Percentiles rank a stretch among this genome's conserved stretches.
Evolutionary conservation across 2,329 filamentous ascomycete genomes (phyloP).

Genomic region (Huntiella abstrusa): DNA sequence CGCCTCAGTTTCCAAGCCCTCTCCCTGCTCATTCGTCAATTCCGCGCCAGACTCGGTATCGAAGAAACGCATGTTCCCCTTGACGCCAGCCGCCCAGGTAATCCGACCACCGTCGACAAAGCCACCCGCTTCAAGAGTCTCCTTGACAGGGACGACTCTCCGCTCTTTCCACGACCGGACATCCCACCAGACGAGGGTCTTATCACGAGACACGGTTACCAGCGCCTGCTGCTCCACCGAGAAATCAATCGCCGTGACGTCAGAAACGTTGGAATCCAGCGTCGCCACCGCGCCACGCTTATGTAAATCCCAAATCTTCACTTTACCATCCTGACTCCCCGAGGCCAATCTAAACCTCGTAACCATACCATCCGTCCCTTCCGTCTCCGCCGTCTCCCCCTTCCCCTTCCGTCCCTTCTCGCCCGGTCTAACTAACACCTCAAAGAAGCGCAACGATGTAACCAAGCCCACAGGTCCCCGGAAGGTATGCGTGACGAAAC

Average conservation of each 20-base stretch:
- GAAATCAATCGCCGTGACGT: constrained; percentile 76
- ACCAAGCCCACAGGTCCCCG: constrained; percentile 82
- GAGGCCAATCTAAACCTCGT: constrained; percentile 63
- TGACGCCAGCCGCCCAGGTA: constrained; percentile 71
- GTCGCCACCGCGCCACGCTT: constrained; percentile 60
- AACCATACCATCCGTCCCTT: constrained; percentile 21
- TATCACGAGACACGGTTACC: constrained; percentile 75
- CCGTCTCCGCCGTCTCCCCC: constrained; percentile 19
- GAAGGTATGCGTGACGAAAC: constrained; percentile 88
- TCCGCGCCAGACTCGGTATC: constrained; percentile 58
- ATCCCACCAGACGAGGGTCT: constrained; percentile 88
- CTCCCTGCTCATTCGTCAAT: constrained; percentile 52
- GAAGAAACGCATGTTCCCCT: constrained; percentile 71
- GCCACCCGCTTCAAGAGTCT: constrained; percentile 67
- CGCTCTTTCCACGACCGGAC: constrained; percentile 64
- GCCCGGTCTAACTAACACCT: constrained; percentile 36
- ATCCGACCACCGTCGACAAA: constrained; percentile 54
- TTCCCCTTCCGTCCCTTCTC: constrained; percentile 20
- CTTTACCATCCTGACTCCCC: constrained; percentile 83
- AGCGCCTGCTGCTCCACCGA: constrained; percentile 55
- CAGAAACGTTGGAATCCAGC: constrained; percentile 82
- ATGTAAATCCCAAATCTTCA: constrained; percentile 80
- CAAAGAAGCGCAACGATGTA: constrained; percentile 82
- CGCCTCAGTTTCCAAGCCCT: constrained; percentile 40
- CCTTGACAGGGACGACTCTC: constrained; percentile 65